phyloP scores from a whole-genome alignment of 1,284 basidiomycete species.

The Naganishia sp. region DNA sequence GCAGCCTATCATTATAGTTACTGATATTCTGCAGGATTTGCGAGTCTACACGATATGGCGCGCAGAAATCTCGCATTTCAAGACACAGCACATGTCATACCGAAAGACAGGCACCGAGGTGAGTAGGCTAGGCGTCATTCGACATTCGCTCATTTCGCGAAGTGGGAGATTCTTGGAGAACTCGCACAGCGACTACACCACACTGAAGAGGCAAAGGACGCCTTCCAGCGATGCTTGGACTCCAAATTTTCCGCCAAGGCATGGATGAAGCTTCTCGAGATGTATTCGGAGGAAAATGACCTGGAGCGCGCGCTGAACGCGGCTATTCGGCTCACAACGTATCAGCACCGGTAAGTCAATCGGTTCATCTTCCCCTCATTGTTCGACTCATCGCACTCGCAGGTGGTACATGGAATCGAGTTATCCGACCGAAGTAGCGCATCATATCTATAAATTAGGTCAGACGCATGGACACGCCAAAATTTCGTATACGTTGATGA shows the following conservation, averaged over 20 bases:
- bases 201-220: slow-evolving; percentile 96
- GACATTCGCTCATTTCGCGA: neutral
- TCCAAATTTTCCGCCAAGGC: slow-evolving; percentile 86
- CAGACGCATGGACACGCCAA: slow-evolving; percentile 92
- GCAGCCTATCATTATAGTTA: neutral
- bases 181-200: slow-evolving; percentile 88
- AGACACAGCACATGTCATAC: slow-evolving; percentile 91
- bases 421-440: slow-evolving; percentile 87
- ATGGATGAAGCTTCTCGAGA: slow-evolving; percentile 87
- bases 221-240: slow-evolving; percentile 91
- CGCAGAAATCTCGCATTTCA: slow-evolving; percentile 98
- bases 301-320: slow-evolving; percentile 86
- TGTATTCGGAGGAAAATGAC: slow-evolving; percentile 91
- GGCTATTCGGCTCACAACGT: slow-evolving; percentile 87
- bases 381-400: neutral
- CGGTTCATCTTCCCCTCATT: neutral
- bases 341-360: slow-evolving; percentile 64
- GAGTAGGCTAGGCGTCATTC: slow-evolving; percentile 9
- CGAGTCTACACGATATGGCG: slow-evolving; percentile 99
- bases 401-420: slow-evolving; percentile 69
- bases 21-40: slow-evolving; percentile 65
- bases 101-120: slow-evolving; percentile 87
- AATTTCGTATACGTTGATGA: slow-evolving; percentile 87
- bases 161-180: slow-evolving; percentile 97
- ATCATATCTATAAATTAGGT: slow-evolving; percentile 87